Evolutionary conservation across 176 grass and related monocot genomes (phyloP), one percentile per base, ranked within the genome.

Genomic region (Rhynchospora pubera): DNA sequence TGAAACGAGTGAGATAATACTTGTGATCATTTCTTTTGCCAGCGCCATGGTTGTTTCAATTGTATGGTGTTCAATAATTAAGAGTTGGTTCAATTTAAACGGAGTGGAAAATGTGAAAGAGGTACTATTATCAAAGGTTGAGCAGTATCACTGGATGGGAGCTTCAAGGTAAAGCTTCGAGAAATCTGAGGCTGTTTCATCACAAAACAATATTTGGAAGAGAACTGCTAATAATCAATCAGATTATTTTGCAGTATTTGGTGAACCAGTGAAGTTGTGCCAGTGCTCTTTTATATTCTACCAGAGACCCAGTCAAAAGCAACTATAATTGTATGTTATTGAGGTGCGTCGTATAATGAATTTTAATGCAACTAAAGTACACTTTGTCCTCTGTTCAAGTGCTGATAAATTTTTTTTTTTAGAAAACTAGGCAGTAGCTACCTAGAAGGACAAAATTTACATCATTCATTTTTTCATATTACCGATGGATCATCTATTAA

Each of bases 161-260:
- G 42, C 66, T 46, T 28, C 66, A 70, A 70, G 34, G 6, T 10
- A 44, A 9, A 70, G 66, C 34, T 46, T 9, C 21, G 66, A 70
- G 67, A 71, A 71, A 71, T 71, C 39, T 47, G 68, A 72, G 68
- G 68, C 8, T 72, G 43, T 72, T 47, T 72, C 68, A 72, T 72
- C 19, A 12, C 68, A 72, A 72, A 42, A 48, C 7, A 47, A 7
- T 23, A 72, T 48, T 46, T 72, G 44, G 43, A 72, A 48, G 9
- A 72, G 18, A 72, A 44, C 43, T 72, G 67, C 18, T 67, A 39
- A 67, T 67, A 43, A 5, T 67, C 14, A 4, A 2, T 32, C 10
- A 67, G 64, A 67, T 18, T 6, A 42, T 42, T 16, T 43, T 67
- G 2, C 30, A 42, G 14, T 42, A 15, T 42, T 65, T 65, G 26